Conservation (phyloP, 257 asterid genomes). For the Solanum pennellii region DNA sequence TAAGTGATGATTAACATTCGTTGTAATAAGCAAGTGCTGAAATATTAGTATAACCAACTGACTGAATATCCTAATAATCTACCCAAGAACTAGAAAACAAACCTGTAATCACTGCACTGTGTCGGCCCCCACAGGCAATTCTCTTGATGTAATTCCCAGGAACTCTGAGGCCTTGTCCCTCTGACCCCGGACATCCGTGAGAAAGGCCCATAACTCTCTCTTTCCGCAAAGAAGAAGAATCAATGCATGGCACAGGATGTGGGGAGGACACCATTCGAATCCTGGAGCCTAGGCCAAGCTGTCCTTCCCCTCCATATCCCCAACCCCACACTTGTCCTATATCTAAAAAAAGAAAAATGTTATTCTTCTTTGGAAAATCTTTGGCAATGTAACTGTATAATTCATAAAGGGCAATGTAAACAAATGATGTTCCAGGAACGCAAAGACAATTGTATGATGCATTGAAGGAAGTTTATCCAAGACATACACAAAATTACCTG, state of each 20-base stretch:
- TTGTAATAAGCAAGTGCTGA: not conserved
- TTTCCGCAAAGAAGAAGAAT: conserved; percentile 33
- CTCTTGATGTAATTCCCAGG: conserved; percentile 76
- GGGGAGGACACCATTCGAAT: conserved; percentile 96
- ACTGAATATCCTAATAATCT: not conserved
- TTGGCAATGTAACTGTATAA: not conserved
- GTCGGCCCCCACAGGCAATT: conserved; percentile 98
- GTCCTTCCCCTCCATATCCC: conserved; percentile 99
- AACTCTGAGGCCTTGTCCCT: conserved; percentile 52
- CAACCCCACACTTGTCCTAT: conserved; percentile 99
- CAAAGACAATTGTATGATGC: not conserved
- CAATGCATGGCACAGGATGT: conserved; percentile 86
- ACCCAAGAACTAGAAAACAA: not conserved
- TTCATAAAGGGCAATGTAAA: not conserved
- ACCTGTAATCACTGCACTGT: conserved; percentile 94
- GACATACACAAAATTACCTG: conserved; percentile 43
- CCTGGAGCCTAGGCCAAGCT: conserved; percentile 90
- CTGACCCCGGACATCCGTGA: conserved; percentile 45
- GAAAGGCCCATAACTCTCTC: conserved; percentile 45
- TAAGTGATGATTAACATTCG: not conserved
- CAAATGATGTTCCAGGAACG: not conserved
- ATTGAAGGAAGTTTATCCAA: not conserved
- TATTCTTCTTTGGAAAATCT: not conserved
- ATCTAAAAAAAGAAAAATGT: conserved; percentile 42
- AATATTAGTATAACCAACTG: not conserved